Conservation (phyloP, 257 asterid genomes). For the Anisodus tanguticus region DNA sequence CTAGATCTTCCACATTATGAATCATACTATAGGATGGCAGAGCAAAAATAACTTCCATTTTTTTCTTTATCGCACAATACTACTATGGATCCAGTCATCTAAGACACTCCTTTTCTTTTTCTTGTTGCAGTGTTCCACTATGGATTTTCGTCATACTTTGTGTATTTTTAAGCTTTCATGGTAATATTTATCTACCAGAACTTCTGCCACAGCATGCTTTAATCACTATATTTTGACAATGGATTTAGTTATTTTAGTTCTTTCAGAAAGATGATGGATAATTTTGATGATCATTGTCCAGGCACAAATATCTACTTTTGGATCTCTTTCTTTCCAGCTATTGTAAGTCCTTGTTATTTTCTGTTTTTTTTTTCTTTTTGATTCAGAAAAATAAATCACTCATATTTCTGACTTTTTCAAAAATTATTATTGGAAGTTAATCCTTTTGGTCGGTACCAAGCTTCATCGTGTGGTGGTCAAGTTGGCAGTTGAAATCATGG, state of each 20-base stretch:
- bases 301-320: conserved; percentile 95
- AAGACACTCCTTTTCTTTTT: background rate
- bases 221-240: background rate
- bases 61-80: background rate
- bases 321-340: conserved; percentile 79
- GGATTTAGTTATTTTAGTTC: background rate
- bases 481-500: conserved; percentile 83
- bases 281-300: conserved; percentile 33
- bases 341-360: conserved; percentile 52
- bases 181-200: conserved; percentile 33
- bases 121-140: conserved; percentile 51
- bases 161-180: conserved; percentile 49
- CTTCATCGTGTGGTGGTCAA: conserved; percentile 83
- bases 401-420: conserved; percentile 26
- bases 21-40: background rate
- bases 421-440: conserved; percentile 53
- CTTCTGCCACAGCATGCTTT: background rate
- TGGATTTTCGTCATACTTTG: conserved; percentile 55
- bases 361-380: background rate
- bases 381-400: background rate
- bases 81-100: background rate
- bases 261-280: background rate
- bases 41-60: background rate
- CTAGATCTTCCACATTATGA: background rate
- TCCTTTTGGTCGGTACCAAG: conserved; percentile 85